Evolutionary conservation across 345 rosid species (phyloP).

Genomic region (Moringa oleifera): DNA sequence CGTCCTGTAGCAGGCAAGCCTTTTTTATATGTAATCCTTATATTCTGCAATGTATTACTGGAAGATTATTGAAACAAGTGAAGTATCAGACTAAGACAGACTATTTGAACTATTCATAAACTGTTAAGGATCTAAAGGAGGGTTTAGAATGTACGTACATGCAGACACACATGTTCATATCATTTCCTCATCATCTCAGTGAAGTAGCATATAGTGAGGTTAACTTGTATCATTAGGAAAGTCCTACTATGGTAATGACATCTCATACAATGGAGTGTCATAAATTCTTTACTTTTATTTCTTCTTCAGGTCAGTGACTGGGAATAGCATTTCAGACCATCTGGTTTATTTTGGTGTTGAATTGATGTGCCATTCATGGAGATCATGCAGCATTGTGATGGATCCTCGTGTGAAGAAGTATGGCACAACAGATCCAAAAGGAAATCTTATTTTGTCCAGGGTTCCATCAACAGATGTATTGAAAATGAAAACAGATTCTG

Average conservation of each 20-base stretch:
- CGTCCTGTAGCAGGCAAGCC: constrained; percentile 66
- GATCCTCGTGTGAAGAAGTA: constrained; percentile 28
- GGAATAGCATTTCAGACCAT: constrained; percentile 75
- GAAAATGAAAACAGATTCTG: constrained; percentile 21
- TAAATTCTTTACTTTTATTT: not conserved
- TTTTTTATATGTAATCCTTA: not conserved
- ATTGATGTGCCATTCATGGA: constrained; percentile 46
- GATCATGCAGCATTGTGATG: constrained; percentile 69
- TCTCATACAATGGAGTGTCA: too few relatives aligned
- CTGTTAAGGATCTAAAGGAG: not conserved
- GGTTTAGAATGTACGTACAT: not conserved
- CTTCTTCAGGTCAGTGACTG: constrained; percentile 65
- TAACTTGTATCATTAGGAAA: too few relatives aligned
- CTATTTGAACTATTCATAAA: not conserved
- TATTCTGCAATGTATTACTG: constrained; percentile 1
- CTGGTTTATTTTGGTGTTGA: constrained; percentile 65
- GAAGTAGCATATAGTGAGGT: constrained; percentile 8
- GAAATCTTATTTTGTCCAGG: constrained; percentile 60
- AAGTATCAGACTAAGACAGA: not conserved
- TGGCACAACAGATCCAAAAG: constrained; percentile 50
- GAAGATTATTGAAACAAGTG: not conserved
- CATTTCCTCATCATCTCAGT: not conserved
- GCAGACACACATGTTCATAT: not conserved
- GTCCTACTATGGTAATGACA: too few relatives aligned
- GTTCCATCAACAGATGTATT: constrained; percentile 21